Evolutionary conservation across 768 basidiomycete species (phyloP).

Genomic region (Boletus eberwhitei): DNA sequence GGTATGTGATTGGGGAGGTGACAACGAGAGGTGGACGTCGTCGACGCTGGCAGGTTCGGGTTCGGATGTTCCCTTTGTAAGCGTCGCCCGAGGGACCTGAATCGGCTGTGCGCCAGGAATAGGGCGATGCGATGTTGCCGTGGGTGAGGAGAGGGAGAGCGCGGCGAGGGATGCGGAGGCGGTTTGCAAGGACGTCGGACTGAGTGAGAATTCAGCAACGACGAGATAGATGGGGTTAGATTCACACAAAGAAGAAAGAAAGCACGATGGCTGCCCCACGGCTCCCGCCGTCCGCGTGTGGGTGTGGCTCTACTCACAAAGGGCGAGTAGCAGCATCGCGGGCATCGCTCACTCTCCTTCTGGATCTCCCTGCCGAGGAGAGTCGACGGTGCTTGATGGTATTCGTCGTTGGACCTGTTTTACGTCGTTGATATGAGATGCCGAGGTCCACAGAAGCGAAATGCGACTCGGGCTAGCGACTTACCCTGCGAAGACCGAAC

Average conservation of each 20-base stretch:
- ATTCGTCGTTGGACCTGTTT: conserved; percentile 29
- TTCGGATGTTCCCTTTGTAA: conserved; percentile 4
- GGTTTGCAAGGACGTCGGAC: conserved; percentile 36
- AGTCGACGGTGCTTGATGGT: conserved; percentile 60
- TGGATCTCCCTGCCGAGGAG: conserved; percentile 66
- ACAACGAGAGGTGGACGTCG: conserved; percentile 10
- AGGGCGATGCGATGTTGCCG: conserved; percentile 27
- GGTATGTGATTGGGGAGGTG: conserved; percentile 9
- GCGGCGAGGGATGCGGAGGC: conserved; percentile 40
- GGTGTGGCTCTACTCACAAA: conserved; percentile 49
- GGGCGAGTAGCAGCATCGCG: conserved; percentile 73
- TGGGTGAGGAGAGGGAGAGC: conserved; percentile 40
- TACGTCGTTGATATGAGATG: neutral
- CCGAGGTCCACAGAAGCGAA: neutral
- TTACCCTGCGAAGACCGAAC: conserved; percentile 16
- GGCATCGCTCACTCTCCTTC: conserved; percentile 74
- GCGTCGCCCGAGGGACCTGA: neutral
- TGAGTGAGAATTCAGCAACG: conserved; percentile 14
- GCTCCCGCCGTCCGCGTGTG: neutral
- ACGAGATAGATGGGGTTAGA: neutral
- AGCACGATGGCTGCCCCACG: neutral
- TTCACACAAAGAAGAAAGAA: neutral
- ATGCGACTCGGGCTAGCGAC: neutral
- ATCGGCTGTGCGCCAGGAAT: conserved; percentile 13
- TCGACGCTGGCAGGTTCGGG: conserved; percentile 13